Evolutionary conservation across 1,284 basidiomycete species (phyloP).

Genomic region (Puccinia polysora): DNA sequence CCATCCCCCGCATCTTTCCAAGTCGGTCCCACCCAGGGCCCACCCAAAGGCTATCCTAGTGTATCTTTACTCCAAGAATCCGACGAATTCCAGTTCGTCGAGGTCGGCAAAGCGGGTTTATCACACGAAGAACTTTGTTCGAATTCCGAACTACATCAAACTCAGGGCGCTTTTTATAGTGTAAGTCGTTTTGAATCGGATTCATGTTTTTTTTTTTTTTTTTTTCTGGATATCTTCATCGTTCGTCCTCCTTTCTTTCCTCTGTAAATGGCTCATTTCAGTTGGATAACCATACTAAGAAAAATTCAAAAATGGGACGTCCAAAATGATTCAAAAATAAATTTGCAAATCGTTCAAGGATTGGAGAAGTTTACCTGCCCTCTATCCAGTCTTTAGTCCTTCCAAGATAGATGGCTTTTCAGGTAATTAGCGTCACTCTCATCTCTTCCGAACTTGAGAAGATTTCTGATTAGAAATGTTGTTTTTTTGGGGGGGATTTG

Average conservation of each 20-base stretch:
- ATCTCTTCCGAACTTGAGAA: neutral
- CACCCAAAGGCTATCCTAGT: constrained; percentile 29
- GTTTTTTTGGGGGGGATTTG: no score
- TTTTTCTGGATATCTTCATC: neutral
- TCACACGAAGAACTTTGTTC: constrained; percentile 35
- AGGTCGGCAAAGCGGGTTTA: constrained; percentile 25
- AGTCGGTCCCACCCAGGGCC: neutral
- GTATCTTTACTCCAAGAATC: constrained; percentile 29
- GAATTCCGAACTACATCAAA: constrained; percentile 39
- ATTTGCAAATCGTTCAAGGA: constrained; percentile 16
- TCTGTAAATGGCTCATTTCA: neutral
- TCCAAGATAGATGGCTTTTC: constrained; percentile 43
- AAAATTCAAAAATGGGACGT: neutral
- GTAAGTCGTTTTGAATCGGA: neutral
- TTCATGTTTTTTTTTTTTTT: neutral
- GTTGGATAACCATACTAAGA: neutral
- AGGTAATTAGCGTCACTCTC: constrained; percentile 11
- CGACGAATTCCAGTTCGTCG: constrained; percentile 40
- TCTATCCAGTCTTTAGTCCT: constrained; percentile 43
- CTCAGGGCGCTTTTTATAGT: constrained; percentile 41
- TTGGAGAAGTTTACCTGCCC: constrained; percentile 42
- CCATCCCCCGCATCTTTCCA: neutral
- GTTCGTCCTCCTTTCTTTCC: neutral
- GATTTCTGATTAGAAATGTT: neutral
- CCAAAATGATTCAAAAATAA: neutral